phyloP scores from a whole-genome alignment of 345 rosid species.

The Arabidopsis thaliana region TAIR10.1 NC_003074.8:17602501-17603000 shows the following conservation, averaged over 20 bases:
- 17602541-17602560: constrained; percentile 82
- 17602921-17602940: constrained; percentile 74
- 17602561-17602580: constrained; percentile 64
- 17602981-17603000: constrained; percentile 80
- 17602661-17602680: background rate
- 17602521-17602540: constrained; percentile 92
- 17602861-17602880: constrained; percentile 1
- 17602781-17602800: constrained; percentile 67
- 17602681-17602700: constrained; percentile 63
- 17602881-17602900: constrained; percentile 3
- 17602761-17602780: constrained; percentile 85
- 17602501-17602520: constrained; percentile 99
- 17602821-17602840: constrained; percentile 51
- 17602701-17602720: constrained; percentile 75
- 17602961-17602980: constrained; percentile 68
- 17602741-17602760: constrained; percentile 75
- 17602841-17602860: background rate
- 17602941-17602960: constrained; percentile 86
- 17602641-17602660: background rate
- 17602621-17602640: background rate
- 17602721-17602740: constrained; percentile 71
- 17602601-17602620: constrained; percentile 77
- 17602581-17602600: constrained; percentile 69
- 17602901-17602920: constrained; percentile 56
- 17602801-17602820: constrained; percentile 80